Percentiles rank a stretch among this genome's conserved stretches.
Conservation (phyloP, 2,329 filamentous ascomycete genomes). For the Alternaria arbusti region DNA sequence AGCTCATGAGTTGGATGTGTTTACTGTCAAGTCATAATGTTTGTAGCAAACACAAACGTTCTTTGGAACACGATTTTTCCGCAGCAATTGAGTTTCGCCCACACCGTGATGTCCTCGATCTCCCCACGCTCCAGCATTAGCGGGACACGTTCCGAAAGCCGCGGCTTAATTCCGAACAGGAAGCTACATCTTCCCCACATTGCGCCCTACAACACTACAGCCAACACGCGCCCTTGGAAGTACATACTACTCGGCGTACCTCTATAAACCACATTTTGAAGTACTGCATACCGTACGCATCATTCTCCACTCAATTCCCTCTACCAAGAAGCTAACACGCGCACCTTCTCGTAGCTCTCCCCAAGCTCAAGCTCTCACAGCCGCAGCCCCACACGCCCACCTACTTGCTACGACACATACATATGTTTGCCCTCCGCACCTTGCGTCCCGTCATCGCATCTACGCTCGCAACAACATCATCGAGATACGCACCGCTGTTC, state of each 20-base stretch:
- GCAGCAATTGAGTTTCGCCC: neutral
- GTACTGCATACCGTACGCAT: neutral
- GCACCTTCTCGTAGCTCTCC: neutral
- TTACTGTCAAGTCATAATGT: conserved; percentile 16
- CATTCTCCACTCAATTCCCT: neutral
- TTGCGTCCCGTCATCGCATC: neutral
- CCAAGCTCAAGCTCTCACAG: neutral
- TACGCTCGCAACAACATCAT: neutral
- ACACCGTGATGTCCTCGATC: neutral
- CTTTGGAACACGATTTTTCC: neutral
- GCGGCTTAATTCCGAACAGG: conserved; percentile 17
- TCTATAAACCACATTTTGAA: neutral
- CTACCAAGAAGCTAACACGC: neutral
- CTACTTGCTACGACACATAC: conserved; percentile 1
- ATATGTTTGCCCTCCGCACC: conserved; percentile 15
- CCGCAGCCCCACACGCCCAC: neutral
- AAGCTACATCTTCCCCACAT: conserved; percentile 9
- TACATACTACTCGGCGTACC: neutral
- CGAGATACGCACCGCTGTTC: neutral
- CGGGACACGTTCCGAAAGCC: neutral
- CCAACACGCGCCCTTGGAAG: conserved; percentile 1
- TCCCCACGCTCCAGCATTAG: neutral
- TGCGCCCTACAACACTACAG: conserved; percentile 3
- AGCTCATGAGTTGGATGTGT: conserved; percentile 29
- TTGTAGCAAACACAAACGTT: conserved; percentile 14